phyloP scores from a whole-genome alignment of 768 basidiomycete species.

The Tricholoma sp. region DNA sequence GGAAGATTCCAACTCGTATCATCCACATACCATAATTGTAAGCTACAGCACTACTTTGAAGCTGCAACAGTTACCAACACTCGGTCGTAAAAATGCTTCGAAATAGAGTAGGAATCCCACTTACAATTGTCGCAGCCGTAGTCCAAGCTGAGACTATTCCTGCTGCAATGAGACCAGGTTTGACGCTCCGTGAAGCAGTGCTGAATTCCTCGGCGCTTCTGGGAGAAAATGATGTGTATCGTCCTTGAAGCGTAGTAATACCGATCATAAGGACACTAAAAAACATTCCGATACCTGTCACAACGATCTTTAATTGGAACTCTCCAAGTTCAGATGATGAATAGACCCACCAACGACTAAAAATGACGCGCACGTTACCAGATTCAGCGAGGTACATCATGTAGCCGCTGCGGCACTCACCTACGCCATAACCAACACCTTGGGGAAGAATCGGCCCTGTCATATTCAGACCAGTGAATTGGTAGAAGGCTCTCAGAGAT shows the following conservation, averaged over 20 bases:
- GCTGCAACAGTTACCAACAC: slow-evolving; percentile 20
- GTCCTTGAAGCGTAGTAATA: slow-evolving; percentile 74
- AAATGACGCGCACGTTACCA: too few species aligned
- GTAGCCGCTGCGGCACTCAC: too few species aligned
- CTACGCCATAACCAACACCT: too few species aligned
- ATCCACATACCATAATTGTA: slow-evolving; percentile 79
- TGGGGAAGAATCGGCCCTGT: too few species aligned
- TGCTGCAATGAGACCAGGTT: slow-evolving; percentile 88
- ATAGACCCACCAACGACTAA: too few species aligned
- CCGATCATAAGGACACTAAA: slow-evolving; percentile 53
- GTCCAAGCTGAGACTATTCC: slow-evolving; percentile 95
- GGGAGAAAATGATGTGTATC: slow-evolving; percentile 80
- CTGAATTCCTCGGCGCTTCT: slow-evolving; percentile 80
- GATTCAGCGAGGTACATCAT: too few species aligned
- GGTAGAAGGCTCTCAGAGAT: too few species aligned
- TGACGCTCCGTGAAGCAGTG: slow-evolving; percentile 76
- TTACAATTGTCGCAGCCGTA: slow-evolving; percentile 76
- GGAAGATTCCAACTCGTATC: not conserved
- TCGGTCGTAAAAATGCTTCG: not conserved
- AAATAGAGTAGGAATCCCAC: slow-evolving; percentile 7
- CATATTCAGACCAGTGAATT: too few species aligned
- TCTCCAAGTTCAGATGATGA: too few species aligned
- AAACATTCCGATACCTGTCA: too few species aligned
- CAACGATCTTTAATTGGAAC: too few species aligned
- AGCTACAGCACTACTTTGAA: slow-evolving; percentile 79